phyloP scores from a whole-genome alignment of 148 eudicot genomes.

The Chenopodium formosanum region DNA sequence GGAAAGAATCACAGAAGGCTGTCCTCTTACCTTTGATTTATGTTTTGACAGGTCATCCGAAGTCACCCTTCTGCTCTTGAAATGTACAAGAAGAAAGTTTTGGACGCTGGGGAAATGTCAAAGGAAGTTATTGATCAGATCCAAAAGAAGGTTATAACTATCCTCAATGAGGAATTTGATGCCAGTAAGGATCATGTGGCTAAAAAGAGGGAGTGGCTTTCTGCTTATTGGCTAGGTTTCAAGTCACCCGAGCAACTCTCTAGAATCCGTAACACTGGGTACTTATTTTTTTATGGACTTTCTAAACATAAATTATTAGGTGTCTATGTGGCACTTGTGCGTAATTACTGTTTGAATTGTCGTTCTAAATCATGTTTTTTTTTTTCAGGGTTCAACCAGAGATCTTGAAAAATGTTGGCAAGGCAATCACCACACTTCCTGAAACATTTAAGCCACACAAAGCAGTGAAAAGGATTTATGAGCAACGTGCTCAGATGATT shows the following conservation, averaged over 20 bases:
- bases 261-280: conserved; percentile 86
- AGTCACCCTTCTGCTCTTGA: conserved; percentile 80
- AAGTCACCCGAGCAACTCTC: conserved; percentile 91
- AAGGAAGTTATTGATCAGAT: conserved; percentile 69
- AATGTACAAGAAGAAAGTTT: conserved; percentile 71
- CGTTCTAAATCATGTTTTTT: neutral
- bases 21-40: neutral
- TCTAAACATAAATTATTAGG: too few species aligned
- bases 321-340: neutral
- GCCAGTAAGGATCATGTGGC: conserved; percentile 80
- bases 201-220: conserved; percentile 82
- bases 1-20: neutral
- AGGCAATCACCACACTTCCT: conserved; percentile 80
- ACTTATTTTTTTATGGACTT: conserved; percentile 8
- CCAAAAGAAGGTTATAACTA: conserved; percentile 58
- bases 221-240: conserved; percentile 83
- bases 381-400: conserved; percentile 72
- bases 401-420: conserved; percentile 88
- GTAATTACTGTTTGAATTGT: neutral
- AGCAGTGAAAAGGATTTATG: conserved; percentile 83
- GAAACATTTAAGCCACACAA: conserved; percentile 80
- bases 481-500: conserved; percentile 82
- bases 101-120: conserved; percentile 64
- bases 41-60: conserved; percentile 53
- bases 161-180: conserved; percentile 80